Conservation (phyloP, 805 yeast genomes). For the Cyberlindnera euphorbiiphila region DNA sequence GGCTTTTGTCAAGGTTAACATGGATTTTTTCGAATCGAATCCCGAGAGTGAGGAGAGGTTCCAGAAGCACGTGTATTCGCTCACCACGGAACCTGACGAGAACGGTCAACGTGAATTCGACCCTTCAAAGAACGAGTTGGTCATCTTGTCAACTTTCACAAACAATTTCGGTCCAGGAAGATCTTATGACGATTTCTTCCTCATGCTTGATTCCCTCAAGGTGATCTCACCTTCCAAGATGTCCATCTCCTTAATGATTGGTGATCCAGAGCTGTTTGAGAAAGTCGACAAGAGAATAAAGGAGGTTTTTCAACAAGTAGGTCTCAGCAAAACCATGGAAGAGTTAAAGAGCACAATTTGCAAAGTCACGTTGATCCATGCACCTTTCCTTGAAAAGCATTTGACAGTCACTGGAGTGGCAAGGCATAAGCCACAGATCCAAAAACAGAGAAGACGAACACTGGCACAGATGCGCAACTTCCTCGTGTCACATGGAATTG, state of each 20-base stretch:
- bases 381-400: slow-evolving; percentile 15
- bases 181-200: slow-evolving; percentile 15
- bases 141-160: slow-evolving; percentile 15
- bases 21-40: neutral
- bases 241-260: slow-evolving; percentile 18
- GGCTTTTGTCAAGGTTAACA: slow-evolving; percentile 5
- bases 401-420: slow-evolving; percentile 12
- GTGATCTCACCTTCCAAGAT: slow-evolving; percentile 12
- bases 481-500: slow-evolving; percentile 23
- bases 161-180: slow-evolving; percentile 15
- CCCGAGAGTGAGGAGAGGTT: neutral
- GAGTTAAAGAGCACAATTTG: slow-evolving; percentile 15
- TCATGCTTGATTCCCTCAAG: slow-evolving; percentile 8
- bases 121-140: slow-evolving; percentile 14
- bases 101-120: slow-evolving; percentile 11
- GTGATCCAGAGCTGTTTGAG: slow-evolving; percentile 8
- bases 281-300: slow-evolving; percentile 9
- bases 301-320: slow-evolving; percentile 5
- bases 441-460: slow-evolving; percentile 24
- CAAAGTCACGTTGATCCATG: slow-evolving; percentile 26
- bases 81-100: slow-evolving; percentile 3
- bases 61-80: slow-evolving; percentile 11
- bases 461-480: slow-evolving; percentile 28
- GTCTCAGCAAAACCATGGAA: neutral
- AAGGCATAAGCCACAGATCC: slow-evolving; percentile 22